phyloP scores from a whole-genome alignment of 768 basidiomycete species.

The Leccinellum rugosiceps region DNA sequence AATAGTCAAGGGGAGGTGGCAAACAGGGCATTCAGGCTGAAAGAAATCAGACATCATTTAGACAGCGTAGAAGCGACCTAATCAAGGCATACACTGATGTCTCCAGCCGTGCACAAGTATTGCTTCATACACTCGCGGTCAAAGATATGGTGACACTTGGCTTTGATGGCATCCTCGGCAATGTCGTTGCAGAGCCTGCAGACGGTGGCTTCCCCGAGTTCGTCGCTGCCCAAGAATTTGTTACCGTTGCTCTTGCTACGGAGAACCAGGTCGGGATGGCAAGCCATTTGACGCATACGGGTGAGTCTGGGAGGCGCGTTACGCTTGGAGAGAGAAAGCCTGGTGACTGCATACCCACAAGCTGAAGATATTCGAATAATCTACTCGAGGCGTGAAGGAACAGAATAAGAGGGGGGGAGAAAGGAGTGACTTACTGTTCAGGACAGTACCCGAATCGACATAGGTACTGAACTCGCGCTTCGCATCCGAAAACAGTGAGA shows the following conservation, averaged over 20 bases:
- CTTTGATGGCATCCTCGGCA: conserved; percentile 94
- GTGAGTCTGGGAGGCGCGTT: conserved; percentile 59
- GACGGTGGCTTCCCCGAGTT: conserved; percentile 72
- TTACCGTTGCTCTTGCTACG: conserved; percentile 77
- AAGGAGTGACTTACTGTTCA: conserved; percentile 70
- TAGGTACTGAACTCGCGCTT: conserved; percentile 91
- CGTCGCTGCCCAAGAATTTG: conserved; percentile 52
- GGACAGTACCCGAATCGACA: conserved; percentile 81
- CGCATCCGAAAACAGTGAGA: conserved; percentile 88
- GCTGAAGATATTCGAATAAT: conserved; percentile 89
- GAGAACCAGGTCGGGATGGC: conserved; percentile 91
- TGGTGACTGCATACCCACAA: conserved; percentile 43
- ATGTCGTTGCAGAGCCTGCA: conserved; percentile 97
- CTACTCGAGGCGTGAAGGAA: conserved; percentile 33
- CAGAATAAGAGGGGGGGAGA: neutral
- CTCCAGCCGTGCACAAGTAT: conserved; percentile 76
- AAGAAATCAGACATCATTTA: neutral
- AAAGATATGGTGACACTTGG: conserved; percentile 91
- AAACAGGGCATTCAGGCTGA: conserved; percentile 92
- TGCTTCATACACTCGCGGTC: conserved; percentile 95
- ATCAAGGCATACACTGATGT: conserved; percentile 49
- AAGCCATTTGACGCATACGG: conserved; percentile 94
- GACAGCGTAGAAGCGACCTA: neutral
- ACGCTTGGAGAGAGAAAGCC: neutral
- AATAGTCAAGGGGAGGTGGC: conserved; percentile 88